These are phyloP conservation scores for Alternaria novae-zelandiae DNA, from an alignment of 2,329 filamentous ascomycete species.

Conservation along the genomic window DNA sequence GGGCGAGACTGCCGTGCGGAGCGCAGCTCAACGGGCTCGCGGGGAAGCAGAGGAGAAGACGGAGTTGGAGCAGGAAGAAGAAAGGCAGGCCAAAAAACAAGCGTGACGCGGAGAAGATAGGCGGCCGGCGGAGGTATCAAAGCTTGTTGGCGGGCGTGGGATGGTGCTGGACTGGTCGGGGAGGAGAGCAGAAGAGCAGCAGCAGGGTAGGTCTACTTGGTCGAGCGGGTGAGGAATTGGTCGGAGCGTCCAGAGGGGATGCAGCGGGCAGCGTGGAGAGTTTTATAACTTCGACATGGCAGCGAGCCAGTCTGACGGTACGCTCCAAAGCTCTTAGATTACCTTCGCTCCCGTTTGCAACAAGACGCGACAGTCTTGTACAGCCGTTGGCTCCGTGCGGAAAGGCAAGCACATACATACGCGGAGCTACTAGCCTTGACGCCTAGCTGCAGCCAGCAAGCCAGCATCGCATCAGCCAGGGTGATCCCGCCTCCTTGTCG, in stretches of 20 bases:
- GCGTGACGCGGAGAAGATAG: neutral
- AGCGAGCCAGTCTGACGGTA: conserved; percentile 45
- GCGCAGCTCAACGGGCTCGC: conserved; percentile 13
- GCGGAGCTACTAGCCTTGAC: conserved; percentile 37
- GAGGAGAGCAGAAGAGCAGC: conserved; percentile 16
- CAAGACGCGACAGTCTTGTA: conserved; percentile 49
- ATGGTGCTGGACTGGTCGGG: conserved; percentile 12
- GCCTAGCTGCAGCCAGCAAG: conserved; percentile 27
- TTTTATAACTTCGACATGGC: conserved; percentile 50
- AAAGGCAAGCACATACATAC: conserved; percentile 46
- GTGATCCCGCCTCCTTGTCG: conserved; percentile 30
- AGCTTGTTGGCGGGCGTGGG: neutral
- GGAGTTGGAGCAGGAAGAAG: neutral
- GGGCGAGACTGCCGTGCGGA: conserved; percentile 14
- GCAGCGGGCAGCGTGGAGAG: conserved; percentile 40
- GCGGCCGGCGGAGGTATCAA: neutral
- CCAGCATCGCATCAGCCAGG: conserved; percentile 33
- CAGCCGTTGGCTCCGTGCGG: conserved; percentile 49
- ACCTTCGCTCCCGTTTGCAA: conserved; percentile 51
- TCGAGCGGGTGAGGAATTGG: conserved; percentile 28
- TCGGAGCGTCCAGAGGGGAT: conserved; percentile 38
- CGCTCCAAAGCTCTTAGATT: conserved; percentile 49
- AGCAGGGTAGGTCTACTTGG: conserved; percentile 16
- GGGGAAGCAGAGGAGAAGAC: neutral
- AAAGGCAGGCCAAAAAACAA: neutral